Percentiles rank a stretch among this genome's conserved stretches.
phyloP scores from a whole-genome alignment of 306 rosid species.

The Rosa rugosa region DNA sequence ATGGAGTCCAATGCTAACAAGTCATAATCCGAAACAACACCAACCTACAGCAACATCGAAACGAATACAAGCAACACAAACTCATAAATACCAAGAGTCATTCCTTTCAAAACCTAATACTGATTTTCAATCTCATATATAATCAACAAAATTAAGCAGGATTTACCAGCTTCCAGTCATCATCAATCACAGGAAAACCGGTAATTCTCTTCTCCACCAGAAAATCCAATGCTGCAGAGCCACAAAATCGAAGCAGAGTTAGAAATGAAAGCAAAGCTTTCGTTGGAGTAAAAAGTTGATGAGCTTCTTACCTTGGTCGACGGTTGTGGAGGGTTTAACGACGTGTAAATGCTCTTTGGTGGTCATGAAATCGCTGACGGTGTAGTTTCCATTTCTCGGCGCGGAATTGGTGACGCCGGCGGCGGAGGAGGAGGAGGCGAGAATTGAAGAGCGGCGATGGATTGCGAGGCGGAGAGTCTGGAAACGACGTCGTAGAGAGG shows the following conservation, averaged over 20 bases:
- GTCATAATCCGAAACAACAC: slow-evolving; percentile 96
- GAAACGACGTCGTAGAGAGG: slow-evolving; percentile 14
- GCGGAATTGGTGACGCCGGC: slow-evolving; percentile 24
- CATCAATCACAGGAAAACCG: slow-evolving; percentile 93
- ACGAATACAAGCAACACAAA: slow-evolving; percentile 21
- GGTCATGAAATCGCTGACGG: slow-evolving; percentile 91
- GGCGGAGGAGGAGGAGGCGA: slow-evolving; percentile 22
- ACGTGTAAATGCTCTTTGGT: slow-evolving; percentile 56
- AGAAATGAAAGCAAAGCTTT: background rate
- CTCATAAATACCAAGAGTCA: background rate
- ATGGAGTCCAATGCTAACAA: slow-evolving; percentile 89
- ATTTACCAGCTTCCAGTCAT: slow-evolving; percentile 85
- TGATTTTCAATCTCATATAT: background rate
- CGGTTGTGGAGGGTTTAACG: slow-evolving; percentile 71
- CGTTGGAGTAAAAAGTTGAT: background rate
- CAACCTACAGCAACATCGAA: slow-evolving; percentile 59
- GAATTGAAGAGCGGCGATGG: background rate
- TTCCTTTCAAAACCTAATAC: background rate
- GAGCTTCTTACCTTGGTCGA: slow-evolving; percentile 63
- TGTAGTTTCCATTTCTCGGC: slow-evolving; percentile 53
- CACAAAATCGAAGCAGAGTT: background rate
- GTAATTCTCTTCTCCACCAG: slow-evolving; percentile 80
- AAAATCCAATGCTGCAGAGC: slow-evolving; percentile 62
- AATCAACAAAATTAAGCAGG: background rate
- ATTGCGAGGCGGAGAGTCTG: background rate